A percentile compares a stretch with the other conserved stretches of the same genome.
Evolutionary conservation across 805 yeast species (phyloP).

Genomic region (Candida yuanshanica): DNA sequence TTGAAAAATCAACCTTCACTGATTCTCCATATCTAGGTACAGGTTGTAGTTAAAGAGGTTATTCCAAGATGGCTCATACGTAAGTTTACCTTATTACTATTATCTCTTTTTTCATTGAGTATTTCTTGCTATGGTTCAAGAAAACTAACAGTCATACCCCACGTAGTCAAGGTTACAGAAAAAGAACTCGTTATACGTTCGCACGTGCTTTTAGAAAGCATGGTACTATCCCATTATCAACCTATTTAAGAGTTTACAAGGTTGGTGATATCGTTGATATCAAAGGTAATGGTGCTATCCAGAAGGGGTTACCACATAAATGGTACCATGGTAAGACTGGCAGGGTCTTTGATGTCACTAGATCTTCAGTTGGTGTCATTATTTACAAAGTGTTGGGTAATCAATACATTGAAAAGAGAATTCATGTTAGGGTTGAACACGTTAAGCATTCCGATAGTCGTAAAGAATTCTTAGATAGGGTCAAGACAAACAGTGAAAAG

Average conservation of each 20-base stretch:
- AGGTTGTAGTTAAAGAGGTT: neutral
- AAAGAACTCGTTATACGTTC: conserved; percentile 99
- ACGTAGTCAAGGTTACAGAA: conserved; percentile 91
- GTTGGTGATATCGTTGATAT: conserved; percentile 99
- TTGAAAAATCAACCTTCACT: neutral
- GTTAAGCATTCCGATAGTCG: conserved; percentile 99
- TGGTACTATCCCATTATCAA: conserved; percentile 86
- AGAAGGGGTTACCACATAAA: conserved; percentile 99
- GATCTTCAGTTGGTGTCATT: conserved; percentile 94
- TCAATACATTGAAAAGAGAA: conserved; percentile 97
- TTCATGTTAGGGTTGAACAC: conserved; percentile 96
- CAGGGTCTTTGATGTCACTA: conserved; percentile 96
- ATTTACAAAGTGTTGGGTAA: conserved; percentile 95
- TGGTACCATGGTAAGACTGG: conserved; percentile 99
- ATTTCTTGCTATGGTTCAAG: too few species aligned
- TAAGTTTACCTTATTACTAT: too few species aligned
- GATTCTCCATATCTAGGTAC: neutral
- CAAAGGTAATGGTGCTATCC: conserved; percentile 97
- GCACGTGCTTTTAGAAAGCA: conserved; percentile 94
- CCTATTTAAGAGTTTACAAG: conserved; percentile 93
- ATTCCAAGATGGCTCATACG: conserved; percentile 14
- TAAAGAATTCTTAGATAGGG: conserved; percentile 95
- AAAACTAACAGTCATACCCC: neutral
- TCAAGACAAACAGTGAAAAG: conserved; percentile 88
- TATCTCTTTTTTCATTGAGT: too few species aligned